These are phyloP conservation scores for Euphorbia lathyris DNA, from an alignment of 345 rosid genomes.

Conservation along the genomic window DNA sequence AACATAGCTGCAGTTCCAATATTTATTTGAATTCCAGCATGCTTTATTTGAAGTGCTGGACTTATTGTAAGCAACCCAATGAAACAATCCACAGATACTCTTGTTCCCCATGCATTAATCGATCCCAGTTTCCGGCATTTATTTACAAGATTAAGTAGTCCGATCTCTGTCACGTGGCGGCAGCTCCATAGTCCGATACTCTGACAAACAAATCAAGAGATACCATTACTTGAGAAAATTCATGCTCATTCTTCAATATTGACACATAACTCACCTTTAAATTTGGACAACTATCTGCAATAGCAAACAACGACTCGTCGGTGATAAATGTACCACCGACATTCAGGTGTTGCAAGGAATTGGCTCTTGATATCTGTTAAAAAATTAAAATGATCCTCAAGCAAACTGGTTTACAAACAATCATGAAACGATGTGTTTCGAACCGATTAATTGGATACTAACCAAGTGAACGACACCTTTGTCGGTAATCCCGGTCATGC, in stretches of 20 bases:
- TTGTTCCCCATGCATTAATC: conserved; percentile 82
- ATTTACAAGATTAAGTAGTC: conserved; percentile 57
- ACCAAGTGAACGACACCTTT: conserved; percentile 86
- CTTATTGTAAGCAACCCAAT: conserved; percentile 52
- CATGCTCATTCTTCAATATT: not conserved
- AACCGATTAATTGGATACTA: not conserved
- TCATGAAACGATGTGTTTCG: not conserved
- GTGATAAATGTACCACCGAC: conserved; percentile 90
- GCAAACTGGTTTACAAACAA: too few relatives aligned
- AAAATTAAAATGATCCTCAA: not conserved
- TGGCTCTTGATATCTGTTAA: conserved; percentile 63
- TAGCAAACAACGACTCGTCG: conserved; percentile 69
- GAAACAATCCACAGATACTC: conserved; percentile 64
- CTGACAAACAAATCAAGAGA: conserved; percentile 29
- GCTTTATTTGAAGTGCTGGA: conserved; percentile 61
- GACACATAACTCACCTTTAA: conserved; percentile 48
- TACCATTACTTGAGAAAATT: too few relatives aligned
- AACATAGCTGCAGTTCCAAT: conserved; percentile 32
- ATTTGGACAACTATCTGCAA: conserved; percentile 70
- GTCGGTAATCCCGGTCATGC: conserved; percentile 83
- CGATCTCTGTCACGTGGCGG: conserved; percentile 77
- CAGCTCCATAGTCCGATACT: conserved; percentile 82
- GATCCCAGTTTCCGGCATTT: conserved; percentile 73
- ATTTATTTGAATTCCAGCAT: conserved; percentile 35
- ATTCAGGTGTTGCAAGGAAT: conserved; percentile 70